A percentile compares a stretch with the other conserved stretches of the same genome.
Conservation (phyloP, 805 yeast species). For the Cyberlindnera lachancei region DNA sequence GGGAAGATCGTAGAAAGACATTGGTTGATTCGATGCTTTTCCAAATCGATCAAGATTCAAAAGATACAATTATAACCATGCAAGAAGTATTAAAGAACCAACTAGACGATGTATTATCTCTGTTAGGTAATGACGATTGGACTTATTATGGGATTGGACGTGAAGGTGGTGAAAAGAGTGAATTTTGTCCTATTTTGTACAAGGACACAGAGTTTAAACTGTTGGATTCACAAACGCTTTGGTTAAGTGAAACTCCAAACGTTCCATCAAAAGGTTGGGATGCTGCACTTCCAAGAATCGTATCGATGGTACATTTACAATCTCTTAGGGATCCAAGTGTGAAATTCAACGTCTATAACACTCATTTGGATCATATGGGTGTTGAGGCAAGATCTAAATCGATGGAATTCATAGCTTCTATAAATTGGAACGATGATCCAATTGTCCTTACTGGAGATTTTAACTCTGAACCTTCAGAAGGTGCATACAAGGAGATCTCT, state of each 20-base stretch:
- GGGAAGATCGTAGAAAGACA: slow-evolving; percentile 35
- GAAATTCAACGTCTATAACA: slow-evolving; percentile 29
- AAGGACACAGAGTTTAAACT: slow-evolving; percentile 31
- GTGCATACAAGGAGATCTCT: slow-evolving; percentile 31
- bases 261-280: slow-evolving; percentile 47
- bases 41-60: slow-evolving; percentile 25
- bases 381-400: slow-evolving; percentile 37
- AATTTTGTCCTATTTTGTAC: slow-evolving; percentile 42
- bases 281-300: slow-evolving; percentile 35
- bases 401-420: slow-evolving; percentile 33
- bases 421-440: slow-evolving; percentile 27
- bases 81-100: slow-evolving; percentile 44
- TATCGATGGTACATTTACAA: slow-evolving; percentile 27
- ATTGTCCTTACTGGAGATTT: slow-evolving; percentile 50
- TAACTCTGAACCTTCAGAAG: slow-evolving; percentile 41
- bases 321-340: slow-evolving; percentile 15
- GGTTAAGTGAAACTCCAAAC: slow-evolving; percentile 50
- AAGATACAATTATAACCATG: slow-evolving; percentile 37
- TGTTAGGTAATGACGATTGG: slow-evolving; percentile 29
- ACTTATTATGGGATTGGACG: slow-evolving; percentile 43
- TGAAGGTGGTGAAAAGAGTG: slow-evolving; percentile 47
- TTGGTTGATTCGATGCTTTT: slow-evolving; percentile 35
- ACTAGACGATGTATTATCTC: slow-evolving; percentile 33
- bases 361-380: slow-evolving; percentile 46
- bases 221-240: slow-evolving; percentile 35